These are phyloP conservation scores for Kluyveromyces aestuarii DNA, from an alignment of 805 yeast species.

Conservation along the genomic window DNA sequence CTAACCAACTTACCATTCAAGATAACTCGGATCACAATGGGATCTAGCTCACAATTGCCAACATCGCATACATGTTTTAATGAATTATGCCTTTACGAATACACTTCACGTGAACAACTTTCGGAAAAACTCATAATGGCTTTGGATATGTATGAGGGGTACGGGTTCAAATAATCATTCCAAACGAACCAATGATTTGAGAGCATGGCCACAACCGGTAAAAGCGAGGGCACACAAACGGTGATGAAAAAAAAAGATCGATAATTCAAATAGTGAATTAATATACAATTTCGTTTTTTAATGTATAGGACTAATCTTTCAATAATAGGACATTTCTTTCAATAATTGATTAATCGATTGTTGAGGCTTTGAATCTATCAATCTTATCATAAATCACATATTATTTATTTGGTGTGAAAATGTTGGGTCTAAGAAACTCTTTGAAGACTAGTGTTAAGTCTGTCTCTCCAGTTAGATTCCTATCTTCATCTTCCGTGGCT, in stretches of 20 bases:
- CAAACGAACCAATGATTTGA: background rate
- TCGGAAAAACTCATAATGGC: slow-evolving; percentile 55
- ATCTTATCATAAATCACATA: background rate
- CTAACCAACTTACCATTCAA: slow-evolving; percentile 64
- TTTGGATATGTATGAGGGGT: slow-evolving; percentile 73
- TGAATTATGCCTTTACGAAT: slow-evolving; percentile 70
- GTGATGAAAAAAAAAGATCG: background rate
- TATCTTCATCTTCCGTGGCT: slow-evolving; percentile 25
- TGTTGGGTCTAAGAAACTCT: slow-evolving; percentile 21
- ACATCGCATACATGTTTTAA: slow-evolving; percentile 93
- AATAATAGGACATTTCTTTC: background rate
- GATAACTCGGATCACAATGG: slow-evolving; percentile 41
- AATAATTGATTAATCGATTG: background rate
- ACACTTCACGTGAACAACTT: slow-evolving; percentile 46
- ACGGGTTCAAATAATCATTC: slow-evolving; percentile 51
- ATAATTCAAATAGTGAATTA: background rate
- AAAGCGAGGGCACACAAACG: background rate
- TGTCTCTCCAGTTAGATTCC: slow-evolving; percentile 13
- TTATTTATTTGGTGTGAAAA: slow-evolving; percentile 2
- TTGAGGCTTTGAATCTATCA: background rate
- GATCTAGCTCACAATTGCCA: slow-evolving; percentile 41
- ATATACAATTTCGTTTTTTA: too few species aligned
- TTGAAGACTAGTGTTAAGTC: slow-evolving; percentile 14
- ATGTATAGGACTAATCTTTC: background rate
- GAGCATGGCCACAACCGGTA: background rate